Percentiles rank a stretch among this genome's conserved stretches.
phyloP scores from a whole-genome alignment of 2,329 filamentous ascomycete species.

The Aureobasidium sp. region DNA sequence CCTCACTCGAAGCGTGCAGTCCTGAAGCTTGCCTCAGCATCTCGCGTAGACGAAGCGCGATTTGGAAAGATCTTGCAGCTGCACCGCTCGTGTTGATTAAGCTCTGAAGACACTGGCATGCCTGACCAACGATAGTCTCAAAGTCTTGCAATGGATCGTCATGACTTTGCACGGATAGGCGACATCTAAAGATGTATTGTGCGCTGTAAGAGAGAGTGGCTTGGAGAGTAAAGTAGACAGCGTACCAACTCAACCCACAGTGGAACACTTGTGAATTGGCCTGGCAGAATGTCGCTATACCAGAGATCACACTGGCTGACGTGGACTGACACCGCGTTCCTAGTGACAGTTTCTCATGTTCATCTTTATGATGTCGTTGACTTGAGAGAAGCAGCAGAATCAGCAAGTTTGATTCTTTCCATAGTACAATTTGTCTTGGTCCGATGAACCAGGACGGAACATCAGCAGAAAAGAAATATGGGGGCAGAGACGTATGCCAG shows the following conservation, averaged over 20 bases:
- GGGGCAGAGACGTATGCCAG: conserved; percentile 20
- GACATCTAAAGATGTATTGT: conserved; percentile 1
- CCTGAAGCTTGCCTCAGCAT: not conserved
- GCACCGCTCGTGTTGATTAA: conserved; percentile 2
- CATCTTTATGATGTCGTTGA: conserved; percentile 18
- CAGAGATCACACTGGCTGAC: conserved; percentile 16
- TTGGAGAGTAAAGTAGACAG: conserved; percentile 21
- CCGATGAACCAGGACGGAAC: conserved; percentile 21
- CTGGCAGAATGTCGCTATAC: conserved; percentile 19
- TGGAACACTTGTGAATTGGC: conserved; percentile 12
- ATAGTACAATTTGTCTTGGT: conserved; percentile 20
- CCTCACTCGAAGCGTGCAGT: not conserved
- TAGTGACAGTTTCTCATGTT: conserved; percentile 19
- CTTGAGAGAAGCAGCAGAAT: conserved; percentile 20
- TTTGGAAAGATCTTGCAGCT: not conserved
- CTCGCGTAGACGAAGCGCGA: not conserved
- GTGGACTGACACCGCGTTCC: conserved; percentile 18
- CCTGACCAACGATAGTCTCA: not conserved
- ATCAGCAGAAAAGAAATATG: conserved; percentile 18
- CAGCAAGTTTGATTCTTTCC: conserved; percentile 22
- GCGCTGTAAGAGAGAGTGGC: conserved; percentile 14
- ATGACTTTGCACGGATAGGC: not conserved
- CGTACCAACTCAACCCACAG: conserved; percentile 20
- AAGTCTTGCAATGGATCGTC: not conserved
- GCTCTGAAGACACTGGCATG: not conserved